A percentile compares a stretch with the other conserved stretches of the same genome.
phyloP scores from a whole-genome alignment of 768 basidiomycete species.

The Artomyces pyxidatus region DNA sequence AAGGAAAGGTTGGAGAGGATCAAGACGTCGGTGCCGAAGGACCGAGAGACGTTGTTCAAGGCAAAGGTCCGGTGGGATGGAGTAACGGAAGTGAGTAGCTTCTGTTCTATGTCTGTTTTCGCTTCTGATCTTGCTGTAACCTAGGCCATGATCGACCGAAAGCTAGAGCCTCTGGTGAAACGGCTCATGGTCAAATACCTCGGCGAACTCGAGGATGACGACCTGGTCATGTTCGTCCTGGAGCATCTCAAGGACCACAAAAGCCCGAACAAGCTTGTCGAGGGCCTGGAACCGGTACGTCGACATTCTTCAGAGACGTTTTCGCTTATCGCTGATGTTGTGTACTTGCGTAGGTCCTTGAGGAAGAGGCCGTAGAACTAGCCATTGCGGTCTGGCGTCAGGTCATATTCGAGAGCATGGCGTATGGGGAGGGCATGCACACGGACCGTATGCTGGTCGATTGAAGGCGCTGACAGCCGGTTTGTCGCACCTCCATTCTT shows the following conservation, averaged over 20 bases:
- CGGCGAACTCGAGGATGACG: slow-evolving; percentile 89
- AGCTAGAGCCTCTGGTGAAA: slow-evolving; percentile 79
- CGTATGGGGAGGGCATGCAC: slow-evolving; percentile 81
- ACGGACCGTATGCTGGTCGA: slow-evolving; percentile 83
- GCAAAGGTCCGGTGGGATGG: slow-evolving; percentile 90
- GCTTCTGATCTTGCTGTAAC: slow-evolving; percentile 11
- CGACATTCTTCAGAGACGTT: not conserved
- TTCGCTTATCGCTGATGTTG: not conserved
- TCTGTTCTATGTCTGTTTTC: not conserved
- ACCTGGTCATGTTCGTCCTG: slow-evolving; percentile 87
- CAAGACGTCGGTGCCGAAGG: slow-evolving; percentile 61
- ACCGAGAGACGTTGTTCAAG: slow-evolving; percentile 75
- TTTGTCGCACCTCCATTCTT: not conserved
- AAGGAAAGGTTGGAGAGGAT: slow-evolving; percentile 77
- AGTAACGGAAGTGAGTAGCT: slow-evolving; percentile 63
- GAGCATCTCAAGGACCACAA: slow-evolving; percentile 93
- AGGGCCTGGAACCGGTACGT: slow-evolving; percentile 87
- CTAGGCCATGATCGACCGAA: slow-evolving; percentile 74
- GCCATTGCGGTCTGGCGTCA: slow-evolving; percentile 81
- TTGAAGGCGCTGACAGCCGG: slow-evolving; percentile 22
- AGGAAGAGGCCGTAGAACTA: slow-evolving; percentile 83
- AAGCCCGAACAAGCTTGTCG: slow-evolving; percentile 73
- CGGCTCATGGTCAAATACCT: slow-evolving; percentile 80
- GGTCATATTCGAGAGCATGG: slow-evolving; percentile 92
- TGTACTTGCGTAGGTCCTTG: slow-evolving; percentile 59